Evolutionary conservation across 78 protist species (phyloP).

Genomic region (Dictyostelium discoideum): DNA sequence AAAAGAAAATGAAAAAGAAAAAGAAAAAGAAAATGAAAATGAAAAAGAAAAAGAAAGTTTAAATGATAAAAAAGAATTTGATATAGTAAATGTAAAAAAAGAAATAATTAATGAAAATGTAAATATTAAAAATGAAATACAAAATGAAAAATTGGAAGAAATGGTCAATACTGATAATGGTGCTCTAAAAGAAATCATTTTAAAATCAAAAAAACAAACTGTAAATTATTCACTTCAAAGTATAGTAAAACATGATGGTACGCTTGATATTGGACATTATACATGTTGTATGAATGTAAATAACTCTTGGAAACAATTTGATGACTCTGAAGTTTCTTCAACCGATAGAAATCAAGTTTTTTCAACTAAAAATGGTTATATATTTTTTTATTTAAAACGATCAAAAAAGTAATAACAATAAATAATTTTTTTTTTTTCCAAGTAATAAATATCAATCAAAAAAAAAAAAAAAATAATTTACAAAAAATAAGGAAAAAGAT

Average conservation of each 20-base stretch:
- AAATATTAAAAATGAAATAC: not conserved
- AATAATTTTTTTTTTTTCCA: too few species aligned
- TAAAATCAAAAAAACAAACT: not conserved
- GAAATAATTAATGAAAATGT: not conserved
- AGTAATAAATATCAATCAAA: too few species aligned
- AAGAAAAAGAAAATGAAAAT: not conserved
- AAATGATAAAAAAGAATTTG: too few species aligned
- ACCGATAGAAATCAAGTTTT: not conserved
- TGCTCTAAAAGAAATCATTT: not conserved
- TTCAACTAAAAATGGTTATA: not conserved
- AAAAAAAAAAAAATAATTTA: too few species aligned
- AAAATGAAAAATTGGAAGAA: not conserved
- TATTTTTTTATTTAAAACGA: conserved; percentile 17
- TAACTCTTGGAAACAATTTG: conserved; percentile 51
- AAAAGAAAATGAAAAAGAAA: not conserved
- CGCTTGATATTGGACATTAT: conserved; percentile 36
- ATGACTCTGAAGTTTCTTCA: not conserved
- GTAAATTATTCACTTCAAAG: conserved; percentile 34
- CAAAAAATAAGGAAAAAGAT: too few species aligned
- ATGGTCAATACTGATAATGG: not conserved
- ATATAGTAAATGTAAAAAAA: not conserved
- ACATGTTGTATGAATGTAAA: conserved; percentile 21
- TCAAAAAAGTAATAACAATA: not conserved
- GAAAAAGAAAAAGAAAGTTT: too few species aligned
- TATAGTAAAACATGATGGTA: conserved; percentile 32